phyloP scores from a whole-genome alignment of 495 filamentous ascomycete genomes.

The Xylaria scruposa region DNA sequence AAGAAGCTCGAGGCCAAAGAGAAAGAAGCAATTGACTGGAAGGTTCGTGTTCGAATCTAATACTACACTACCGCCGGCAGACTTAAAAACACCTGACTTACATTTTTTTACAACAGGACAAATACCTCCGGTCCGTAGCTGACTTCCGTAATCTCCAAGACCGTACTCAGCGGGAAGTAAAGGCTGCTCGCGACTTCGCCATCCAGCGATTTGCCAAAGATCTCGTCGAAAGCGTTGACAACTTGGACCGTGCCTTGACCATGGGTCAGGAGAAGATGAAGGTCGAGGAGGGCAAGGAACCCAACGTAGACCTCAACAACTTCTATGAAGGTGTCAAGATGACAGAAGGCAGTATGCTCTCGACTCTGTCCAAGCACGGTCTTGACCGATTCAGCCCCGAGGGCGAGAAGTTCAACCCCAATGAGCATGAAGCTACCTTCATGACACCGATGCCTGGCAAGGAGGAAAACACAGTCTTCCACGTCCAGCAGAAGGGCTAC shows the following conservation, averaged over 20 bases:
- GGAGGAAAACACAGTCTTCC: slow-evolving; percentile 89
- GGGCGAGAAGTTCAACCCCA: slow-evolving; percentile 87
- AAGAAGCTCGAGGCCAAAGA: slow-evolving; percentile 84
- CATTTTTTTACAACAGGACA: slow-evolving; percentile 67
- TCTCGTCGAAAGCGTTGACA: slow-evolving; percentile 92
- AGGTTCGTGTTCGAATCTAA: slow-evolving; percentile 61
- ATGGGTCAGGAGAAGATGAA: slow-evolving; percentile 77
- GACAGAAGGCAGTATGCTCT: slow-evolving; percentile 88
- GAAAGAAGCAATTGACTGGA: slow-evolving; percentile 82
- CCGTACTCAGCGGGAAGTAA: slow-evolving; percentile 88
- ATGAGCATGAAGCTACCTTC: slow-evolving; percentile 95
- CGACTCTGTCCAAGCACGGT: slow-evolving; percentile 91
- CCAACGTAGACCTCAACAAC: slow-evolving; percentile 73
- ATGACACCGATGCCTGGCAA: slow-evolving; percentile 82
- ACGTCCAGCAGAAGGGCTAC: slow-evolving; percentile 95
- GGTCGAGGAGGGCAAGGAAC: slow-evolving; percentile 57
- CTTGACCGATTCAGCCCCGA: slow-evolving; percentile 86
- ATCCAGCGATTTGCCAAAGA: slow-evolving; percentile 95
- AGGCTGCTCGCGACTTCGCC: slow-evolving; percentile 85
- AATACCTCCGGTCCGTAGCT: slow-evolving; percentile 88
- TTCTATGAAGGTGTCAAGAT: slow-evolving; percentile 91
- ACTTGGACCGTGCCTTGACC: slow-evolving; percentile 91
- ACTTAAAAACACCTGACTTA: slow-evolving; percentile 22
- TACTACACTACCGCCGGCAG: not conserved
- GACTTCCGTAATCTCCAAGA: slow-evolving; percentile 98